Conservation (phyloP, 108 stramenopile species). For the Skeletonema potamos region DNA sequence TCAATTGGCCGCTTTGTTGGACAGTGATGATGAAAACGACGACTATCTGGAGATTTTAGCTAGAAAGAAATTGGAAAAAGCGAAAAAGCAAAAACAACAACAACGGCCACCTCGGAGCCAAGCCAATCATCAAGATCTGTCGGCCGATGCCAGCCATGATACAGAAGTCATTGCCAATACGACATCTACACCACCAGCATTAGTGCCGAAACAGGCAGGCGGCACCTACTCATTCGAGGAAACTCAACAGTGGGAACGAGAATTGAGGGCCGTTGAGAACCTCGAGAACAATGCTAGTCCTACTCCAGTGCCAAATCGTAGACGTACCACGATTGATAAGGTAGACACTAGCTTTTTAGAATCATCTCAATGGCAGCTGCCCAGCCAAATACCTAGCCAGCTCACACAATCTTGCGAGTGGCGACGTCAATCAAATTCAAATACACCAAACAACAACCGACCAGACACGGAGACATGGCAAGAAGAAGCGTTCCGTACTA, state of each 20-base stretch:
- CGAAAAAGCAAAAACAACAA: not conserved
- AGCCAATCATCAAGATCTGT: not conserved
- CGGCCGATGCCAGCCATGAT: not conserved
- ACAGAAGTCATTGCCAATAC: not conserved
- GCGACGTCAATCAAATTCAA: constrained; percentile 3
- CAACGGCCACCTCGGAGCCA: not conserved
- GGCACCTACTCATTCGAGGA: constrained; percentile 7
- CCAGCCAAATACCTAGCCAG: not conserved
- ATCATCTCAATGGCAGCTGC: constrained; percentile 2
- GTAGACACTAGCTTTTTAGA: not conserved
- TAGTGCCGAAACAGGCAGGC: not conserved
- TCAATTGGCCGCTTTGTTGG: not conserved
- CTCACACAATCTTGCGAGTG: not conserved
- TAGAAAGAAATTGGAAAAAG: not conserved
- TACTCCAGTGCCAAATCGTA: constrained; percentile 1
- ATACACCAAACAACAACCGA: constrained; percentile 9
- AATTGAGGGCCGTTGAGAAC: constrained; percentile 3
- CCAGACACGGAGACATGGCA: constrained; percentile 26
- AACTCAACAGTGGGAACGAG: constrained; percentile 35
- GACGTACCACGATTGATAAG: not conserved
- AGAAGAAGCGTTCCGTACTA: constrained; percentile 32
- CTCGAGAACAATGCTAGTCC: not conserved
- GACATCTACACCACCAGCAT: not conserved
- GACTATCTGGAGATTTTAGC: not conserved
- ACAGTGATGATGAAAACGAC: not conserved